Conservation (phyloP, 2,329 filamentous ascomycete species). For the Rutstroemia sp. region DNA sequence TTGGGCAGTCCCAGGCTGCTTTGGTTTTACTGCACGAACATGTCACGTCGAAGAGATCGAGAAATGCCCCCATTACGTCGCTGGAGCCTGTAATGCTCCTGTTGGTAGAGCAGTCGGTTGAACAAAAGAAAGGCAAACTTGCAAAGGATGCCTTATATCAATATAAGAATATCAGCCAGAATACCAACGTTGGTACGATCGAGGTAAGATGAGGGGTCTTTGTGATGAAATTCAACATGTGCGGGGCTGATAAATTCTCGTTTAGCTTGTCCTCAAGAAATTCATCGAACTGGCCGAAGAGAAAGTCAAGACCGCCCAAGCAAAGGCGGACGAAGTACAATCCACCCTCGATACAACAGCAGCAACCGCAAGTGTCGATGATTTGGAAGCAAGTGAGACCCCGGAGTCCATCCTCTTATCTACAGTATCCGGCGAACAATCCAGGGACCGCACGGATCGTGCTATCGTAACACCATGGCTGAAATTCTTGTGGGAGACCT, state of each 20-base stretch:
- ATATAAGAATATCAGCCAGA: constrained; percentile 99
- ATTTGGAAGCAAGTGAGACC: constrained; percentile 94
- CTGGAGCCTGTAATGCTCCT: constrained; percentile 98
- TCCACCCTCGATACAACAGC: constrained; percentile 71
- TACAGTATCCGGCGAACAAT: constrained; percentile 96
- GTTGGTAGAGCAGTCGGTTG: constrained; percentile 92
- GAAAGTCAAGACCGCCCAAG: constrained; percentile 92
- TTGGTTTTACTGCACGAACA: constrained; percentile 96
- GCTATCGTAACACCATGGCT: constrained; percentile 98
- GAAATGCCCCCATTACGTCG: constrained; percentile 92
- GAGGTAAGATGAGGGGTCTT: constrained; percentile 52
- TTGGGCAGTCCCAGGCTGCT: constrained; percentile 86
- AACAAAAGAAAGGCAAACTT: constrained; percentile 95
- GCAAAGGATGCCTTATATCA: constrained; percentile 98
- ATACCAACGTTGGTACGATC: constrained; percentile 96
- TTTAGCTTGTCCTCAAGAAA: constrained; percentile 81
- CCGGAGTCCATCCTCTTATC: constrained; percentile 97
- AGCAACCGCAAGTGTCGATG: constrained; percentile 72
- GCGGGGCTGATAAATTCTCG: constrained; percentile 1
- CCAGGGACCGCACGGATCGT: constrained; percentile 91
- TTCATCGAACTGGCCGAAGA: constrained; percentile 96
- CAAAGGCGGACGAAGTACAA: constrained; percentile 93
- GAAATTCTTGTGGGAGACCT: constrained; percentile 99
- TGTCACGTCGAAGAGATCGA: constrained; percentile 95
- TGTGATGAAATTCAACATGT: neutral